phyloP scores from a whole-genome alignment of 1,284 basidiomycete species.

The Cystobasidiaceae sp. region DNA sequence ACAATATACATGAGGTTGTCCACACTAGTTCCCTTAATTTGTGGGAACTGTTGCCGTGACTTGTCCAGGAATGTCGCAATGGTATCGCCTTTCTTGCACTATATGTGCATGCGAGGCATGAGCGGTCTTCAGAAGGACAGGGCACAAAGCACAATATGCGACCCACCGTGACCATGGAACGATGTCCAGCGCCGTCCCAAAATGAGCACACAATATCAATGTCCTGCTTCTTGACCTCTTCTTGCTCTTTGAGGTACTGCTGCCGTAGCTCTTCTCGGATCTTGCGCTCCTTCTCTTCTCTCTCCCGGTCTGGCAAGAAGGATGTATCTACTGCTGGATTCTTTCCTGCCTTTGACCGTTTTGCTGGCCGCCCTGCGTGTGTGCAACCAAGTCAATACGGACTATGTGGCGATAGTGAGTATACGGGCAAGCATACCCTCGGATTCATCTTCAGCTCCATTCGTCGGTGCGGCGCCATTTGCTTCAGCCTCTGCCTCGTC shows the following conservation, averaged over 20 bases:
- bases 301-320: conserved; percentile 92
- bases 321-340: conserved; percentile 97
- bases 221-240: conserved; percentile 77
- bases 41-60: conserved; percentile 84
- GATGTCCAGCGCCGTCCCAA: conserved; percentile 97
- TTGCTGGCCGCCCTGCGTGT: conserved; percentile 46
- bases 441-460: conserved; percentile 27
- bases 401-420: neutral
- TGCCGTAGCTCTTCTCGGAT: conserved; percentile 82
- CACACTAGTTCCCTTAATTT: conserved; percentile 78
- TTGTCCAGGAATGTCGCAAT: conserved; percentile 86
- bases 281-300: conserved; percentile 83
- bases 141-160: conserved; percentile 10
- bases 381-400: neutral
- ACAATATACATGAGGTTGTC: conserved; percentile 99
- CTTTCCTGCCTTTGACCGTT: conserved; percentile 78
- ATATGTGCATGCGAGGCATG: neutral
- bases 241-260: conserved; percentile 86
- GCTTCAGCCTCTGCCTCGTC: conserved; percentile 46
- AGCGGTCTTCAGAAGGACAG: conserved; percentile 27
- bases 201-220: conserved; percentile 92
- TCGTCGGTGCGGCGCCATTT: conserved; percentile 5
- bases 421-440: neutral
- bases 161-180: conserved; percentile 81
- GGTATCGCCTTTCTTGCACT: conserved; percentile 98